Base-by-base conservation (phyloP, 352 stramenopile species). In the Globisporangium cystogenes region DNA sequence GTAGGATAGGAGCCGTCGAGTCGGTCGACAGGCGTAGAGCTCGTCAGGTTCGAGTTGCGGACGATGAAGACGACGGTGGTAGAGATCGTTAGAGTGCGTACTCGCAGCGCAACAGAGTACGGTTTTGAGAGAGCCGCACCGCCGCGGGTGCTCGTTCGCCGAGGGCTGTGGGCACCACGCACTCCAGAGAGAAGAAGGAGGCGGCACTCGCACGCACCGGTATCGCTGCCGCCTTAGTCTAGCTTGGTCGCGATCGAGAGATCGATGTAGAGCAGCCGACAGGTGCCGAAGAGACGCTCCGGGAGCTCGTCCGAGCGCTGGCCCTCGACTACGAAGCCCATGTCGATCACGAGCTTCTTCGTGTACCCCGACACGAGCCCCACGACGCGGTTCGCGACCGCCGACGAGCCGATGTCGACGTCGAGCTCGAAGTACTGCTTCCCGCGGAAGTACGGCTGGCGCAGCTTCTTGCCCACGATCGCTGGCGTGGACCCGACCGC, bases 281-380 rank as follows among this genome's bases (percentile, higher is more conserved):
- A 67, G 51, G 48, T 83, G 15, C 80, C 80, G 48, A 91, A 86
- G 24, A 91, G 67, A 40, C 80, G 68, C 54, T 91, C 80, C 10
- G 80, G 80, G 8, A 91, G 61, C 43, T 91, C 80, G 21, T 91
- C 75, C 0, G 64, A 45, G 26, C 68, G 75, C 47, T 86, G 78
- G 20, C 69, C 77, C 57, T 91, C 77, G 36, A 91, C 40, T 40
- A 91, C 44, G 45, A 87, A 91, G 24, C 77, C 78, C 78, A 91
- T 89, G 63, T 91, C 77, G 51, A 91, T 87, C 43, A 91, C 77
- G 39, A 91, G 66, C 51, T 89, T 91, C 61, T 91, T 91, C 4
- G 77, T 77, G 56, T 89, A 91, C 0, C 80, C 76, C 1, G 68
- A 69, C 0, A 89, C 80, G 20, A 91, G 66, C 6, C 77, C 77